These are phyloP conservation scores for Cyclotella choctawhatcheeana DNA, from an alignment of 108 stramenopile genomes.

Conservation along the genomic window DNA sequence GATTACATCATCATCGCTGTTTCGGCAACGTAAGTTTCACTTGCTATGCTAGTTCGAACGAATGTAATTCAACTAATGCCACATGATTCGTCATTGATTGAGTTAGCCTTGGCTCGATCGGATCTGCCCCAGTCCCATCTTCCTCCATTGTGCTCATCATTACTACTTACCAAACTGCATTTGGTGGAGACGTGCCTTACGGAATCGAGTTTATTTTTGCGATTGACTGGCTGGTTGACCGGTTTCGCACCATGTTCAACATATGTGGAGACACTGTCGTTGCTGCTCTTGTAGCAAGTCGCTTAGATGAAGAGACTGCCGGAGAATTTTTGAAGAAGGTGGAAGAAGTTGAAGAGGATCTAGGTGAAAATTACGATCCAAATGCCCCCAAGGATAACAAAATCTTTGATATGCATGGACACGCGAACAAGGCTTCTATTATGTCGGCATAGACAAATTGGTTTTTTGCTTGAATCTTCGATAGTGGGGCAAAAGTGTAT, in stretches of 20 bases:
- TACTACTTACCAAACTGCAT: neutral
- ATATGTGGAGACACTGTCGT: neutral
- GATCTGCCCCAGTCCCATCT: constrained; percentile 15
- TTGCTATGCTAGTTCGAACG: no score
- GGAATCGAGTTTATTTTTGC: constrained; percentile 1
- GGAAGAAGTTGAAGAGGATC: neutral
- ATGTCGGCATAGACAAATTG: no score
- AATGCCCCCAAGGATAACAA: no score
- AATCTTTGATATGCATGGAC: no score
- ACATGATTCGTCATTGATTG: no score
- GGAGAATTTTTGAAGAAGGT: constrained; percentile 3
- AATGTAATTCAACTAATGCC: no score
- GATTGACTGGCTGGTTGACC: neutral
- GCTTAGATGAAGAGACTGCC: neutral
- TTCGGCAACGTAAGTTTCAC: no score
- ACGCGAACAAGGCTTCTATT: no score
- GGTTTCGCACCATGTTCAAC: neutral
- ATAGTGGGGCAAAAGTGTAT: no score
- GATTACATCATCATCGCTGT: constrained; percentile 27
- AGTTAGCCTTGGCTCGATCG: constrained; percentile 33
- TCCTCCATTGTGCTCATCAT: neutral
- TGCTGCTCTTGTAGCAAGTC: neutral
- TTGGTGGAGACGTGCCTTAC: neutral
- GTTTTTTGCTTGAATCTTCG: no score
- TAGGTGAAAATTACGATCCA: no score